These are phyloP conservation scores for Paraconiothyrium sp. DNA, from an alignment of 2,329 filamentous ascomycete genomes.

Conservation along the genomic window DNA sequence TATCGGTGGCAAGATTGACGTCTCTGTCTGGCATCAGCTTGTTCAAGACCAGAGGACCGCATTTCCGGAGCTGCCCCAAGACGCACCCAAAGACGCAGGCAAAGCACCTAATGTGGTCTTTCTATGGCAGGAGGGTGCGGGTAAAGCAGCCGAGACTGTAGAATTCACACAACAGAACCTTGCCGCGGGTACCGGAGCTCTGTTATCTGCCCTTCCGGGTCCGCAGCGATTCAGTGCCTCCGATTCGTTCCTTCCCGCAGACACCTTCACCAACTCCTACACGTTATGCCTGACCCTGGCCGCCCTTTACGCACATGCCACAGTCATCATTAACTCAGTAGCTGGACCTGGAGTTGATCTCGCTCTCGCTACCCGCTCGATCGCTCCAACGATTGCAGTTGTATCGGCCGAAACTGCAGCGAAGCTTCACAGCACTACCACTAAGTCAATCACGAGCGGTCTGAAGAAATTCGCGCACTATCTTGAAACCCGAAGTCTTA, in stretches of 20 bases:
- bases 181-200: slow-evolving; percentile 83
- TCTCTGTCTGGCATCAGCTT: slow-evolving; percentile 93
- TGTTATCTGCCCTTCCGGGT: slow-evolving; percentile 78
- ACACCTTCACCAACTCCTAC: slow-evolving; percentile 81
- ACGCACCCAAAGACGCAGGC: slow-evolving; percentile 67
- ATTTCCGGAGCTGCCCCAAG: slow-evolving; percentile 70
- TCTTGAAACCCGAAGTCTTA: slow-evolving; percentile 74
- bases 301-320: slow-evolving; percentile 84
- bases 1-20: slow-evolving; percentile 76
- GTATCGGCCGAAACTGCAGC: slow-evolving; percentile 78
- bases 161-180: slow-evolving; percentile 86
- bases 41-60: slow-evolving; percentile 69
- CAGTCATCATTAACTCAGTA: slow-evolving; percentile 88
- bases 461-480: slow-evolving; percentile 75
- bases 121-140: slow-evolving; percentile 69
- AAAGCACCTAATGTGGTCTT: slow-evolving; percentile 64
- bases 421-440: slow-evolving; percentile 71
- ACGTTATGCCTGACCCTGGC: slow-evolving; percentile 81
- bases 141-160: slow-evolving; percentile 70
- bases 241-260: slow-evolving; percentile 86
- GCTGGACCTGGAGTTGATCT: slow-evolving; percentile 78
- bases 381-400: slow-evolving; percentile 84
- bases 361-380: slow-evolving; percentile 73
- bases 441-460: slow-evolving; percentile 67
- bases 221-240: slow-evolving; percentile 75